These are phyloP conservation scores for Tremella yokohamensis DNA, from an alignment of 768 basidiomycete genomes.

Conservation along the genomic window DNA sequence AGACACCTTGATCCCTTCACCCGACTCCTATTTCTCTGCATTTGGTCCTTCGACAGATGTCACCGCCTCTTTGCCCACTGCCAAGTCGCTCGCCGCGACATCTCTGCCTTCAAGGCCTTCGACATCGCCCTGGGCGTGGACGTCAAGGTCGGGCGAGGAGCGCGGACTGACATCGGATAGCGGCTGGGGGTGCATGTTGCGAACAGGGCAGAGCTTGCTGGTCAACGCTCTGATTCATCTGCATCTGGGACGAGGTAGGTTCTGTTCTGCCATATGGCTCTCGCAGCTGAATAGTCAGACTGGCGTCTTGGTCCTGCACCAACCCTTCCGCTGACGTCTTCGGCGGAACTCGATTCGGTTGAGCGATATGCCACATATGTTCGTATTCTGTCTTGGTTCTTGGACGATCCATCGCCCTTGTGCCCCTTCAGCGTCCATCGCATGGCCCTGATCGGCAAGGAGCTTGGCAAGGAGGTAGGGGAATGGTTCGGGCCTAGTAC, in stretches of 20 bases:
- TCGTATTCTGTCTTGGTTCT: constrained; percentile 88
- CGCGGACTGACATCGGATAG: constrained; percentile 79
- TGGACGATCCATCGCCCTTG: constrained; percentile 77
- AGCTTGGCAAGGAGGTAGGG: constrained; percentile 89
- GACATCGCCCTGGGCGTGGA: constrained; percentile 38
- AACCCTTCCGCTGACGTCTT: constrained; percentile 52
- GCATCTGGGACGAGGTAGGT: constrained; percentile 70
- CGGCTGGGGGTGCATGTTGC: constrained; percentile 89
- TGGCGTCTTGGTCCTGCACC: constrained; percentile 74
- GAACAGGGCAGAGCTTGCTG: constrained; percentile 78
- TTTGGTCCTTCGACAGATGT: constrained; percentile 28
- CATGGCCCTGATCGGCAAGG: constrained; percentile 91
- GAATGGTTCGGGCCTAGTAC: constrained; percentile 98
- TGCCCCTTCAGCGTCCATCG: constrained; percentile 93
- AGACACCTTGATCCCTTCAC: constrained; percentile 35
- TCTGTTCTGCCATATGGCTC: not conserved
- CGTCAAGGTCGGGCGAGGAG: constrained; percentile 55
- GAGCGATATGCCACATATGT: constrained; percentile 77
- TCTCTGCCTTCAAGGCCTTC: constrained; percentile 21
- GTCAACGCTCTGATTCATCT: constrained; percentile 73
- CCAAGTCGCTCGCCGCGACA: not conserved
- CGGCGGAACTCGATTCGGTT: constrained; percentile 14
- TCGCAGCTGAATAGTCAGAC: constrained; percentile 56
- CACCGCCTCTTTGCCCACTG: not conserved
- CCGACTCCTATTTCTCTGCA: constrained; percentile 39